Percentiles rank a stretch among this genome's conserved stretches.
phyloP scores from a whole-genome alignment of 306 rosid genomes.

The Arachis stenosperma region DNA sequence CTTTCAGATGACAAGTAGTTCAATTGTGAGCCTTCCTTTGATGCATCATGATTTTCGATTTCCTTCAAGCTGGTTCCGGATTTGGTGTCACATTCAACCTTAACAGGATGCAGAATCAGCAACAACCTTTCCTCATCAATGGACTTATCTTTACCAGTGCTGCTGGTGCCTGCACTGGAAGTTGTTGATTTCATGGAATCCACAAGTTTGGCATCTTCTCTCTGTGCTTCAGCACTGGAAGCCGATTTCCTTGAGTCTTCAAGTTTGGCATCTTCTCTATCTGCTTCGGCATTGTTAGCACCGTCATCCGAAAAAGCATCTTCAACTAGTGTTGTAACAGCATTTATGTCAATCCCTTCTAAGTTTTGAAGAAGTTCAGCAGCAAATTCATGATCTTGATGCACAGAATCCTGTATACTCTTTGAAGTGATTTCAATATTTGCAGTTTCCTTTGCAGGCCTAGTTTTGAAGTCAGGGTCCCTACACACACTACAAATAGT shows the following conservation, averaged over 20 bases:
- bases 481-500: constrained; percentile 59
- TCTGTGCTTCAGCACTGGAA: constrained; percentile 40
- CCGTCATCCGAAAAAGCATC: constrained; percentile 26
- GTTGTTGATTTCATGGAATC: constrained; percentile 42
- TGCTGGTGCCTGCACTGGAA: constrained; percentile 39
- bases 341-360: constrained; percentile 47
- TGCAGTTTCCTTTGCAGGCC: constrained; percentile 45
- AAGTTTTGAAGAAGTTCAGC: constrained; percentile 41
- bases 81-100: constrained; percentile 43
- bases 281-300: constrained; percentile 40
- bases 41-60: constrained; percentile 37
- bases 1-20: constrained; percentile 41
- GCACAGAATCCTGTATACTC: constrained; percentile 44
- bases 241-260: constrained; percentile 46
- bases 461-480: constrained; percentile 50
- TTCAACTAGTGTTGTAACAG: constrained; percentile 44
- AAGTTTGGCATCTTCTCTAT: constrained; percentile 39
- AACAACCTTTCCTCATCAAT: constrained; percentile 48
- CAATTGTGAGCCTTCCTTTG: constrained; percentile 34
- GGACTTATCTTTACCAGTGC: constrained; percentile 50
- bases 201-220: constrained; percentile 42
- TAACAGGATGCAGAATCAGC: constrained; percentile 28
- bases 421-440: constrained; percentile 47
- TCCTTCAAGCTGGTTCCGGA: constrained; percentile 34
- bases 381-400: constrained; percentile 46